Base-by-base conservation (phyloP, 2,329 filamentous ascomycete genomes). In the Alternaria sp. region DNA sequence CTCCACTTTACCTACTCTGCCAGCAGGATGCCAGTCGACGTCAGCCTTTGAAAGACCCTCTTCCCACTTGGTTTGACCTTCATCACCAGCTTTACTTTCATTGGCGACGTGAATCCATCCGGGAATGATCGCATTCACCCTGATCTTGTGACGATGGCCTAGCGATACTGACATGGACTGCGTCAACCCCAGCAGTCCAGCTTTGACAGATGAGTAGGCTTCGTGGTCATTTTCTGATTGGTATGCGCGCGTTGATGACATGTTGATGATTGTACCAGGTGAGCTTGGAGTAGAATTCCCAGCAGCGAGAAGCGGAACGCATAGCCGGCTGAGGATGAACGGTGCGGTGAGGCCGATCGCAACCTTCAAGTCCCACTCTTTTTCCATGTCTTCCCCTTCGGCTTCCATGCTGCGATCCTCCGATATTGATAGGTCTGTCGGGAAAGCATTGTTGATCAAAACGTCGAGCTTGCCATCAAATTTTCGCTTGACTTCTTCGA, bases 71-170 rank as follows among this genome's bases (percentile, higher is more conserved):
- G 54, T 63, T 0, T 79, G 79, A 44, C 77, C 72, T 67, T 81
- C 79, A 67, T 86, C 82, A 3, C 74, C 82, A 43, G 71, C 70
- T 64, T 77, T 76, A 45, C 75, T 79, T 71, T 83, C 81, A 49
- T 85, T 77, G 50, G 69, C 75, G 8, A 86, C 84, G 67, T 86
- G 80, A 50, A 87, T 84, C 85, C 85, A 86, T 0, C 85, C 84
- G 0, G 83, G 84, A 32, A 85, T 69, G 15, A 86, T 82, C 0
- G 83, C 80, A 64, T 85, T 86, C 25, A 84, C 82, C 5, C 83
- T 76, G 25, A 86, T 80, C 11, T 80, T 79, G 47, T 81, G 79
- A 4, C 75, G 71, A 52, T 81, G 77, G 2, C 79, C 81, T 13
- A 86, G 72, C 43, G 81, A 83, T 8, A 84, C 79, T 11, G 83